phyloP scores from a whole-genome alignment of 163 green algal species.

The Scenedesmus sp. region DNA sequence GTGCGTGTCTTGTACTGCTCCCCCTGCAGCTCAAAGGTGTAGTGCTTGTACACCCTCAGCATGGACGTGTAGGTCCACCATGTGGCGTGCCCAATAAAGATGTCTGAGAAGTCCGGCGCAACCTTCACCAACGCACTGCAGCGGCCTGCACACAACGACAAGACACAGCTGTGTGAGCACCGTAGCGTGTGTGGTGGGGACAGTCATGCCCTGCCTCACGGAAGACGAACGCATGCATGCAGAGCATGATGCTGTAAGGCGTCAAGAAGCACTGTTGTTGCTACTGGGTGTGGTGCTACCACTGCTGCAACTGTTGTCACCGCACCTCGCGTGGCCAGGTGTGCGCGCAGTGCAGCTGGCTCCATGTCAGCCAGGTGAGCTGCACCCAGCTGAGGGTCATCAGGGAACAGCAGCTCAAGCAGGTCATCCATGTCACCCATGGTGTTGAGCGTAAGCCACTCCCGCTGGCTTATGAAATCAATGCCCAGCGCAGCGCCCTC shows the following conservation, averaged over 20 bases:
- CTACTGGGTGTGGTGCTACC: not conserved
- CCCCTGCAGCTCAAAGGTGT: slow-evolving; percentile 62
- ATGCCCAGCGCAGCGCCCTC: not conserved
- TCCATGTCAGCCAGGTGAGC: not conserved
- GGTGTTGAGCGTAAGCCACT: slow-evolving; percentile 73
- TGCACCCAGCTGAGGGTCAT: not conserved
- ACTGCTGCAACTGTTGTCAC: not conserved
- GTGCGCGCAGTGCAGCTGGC: slow-evolving; percentile 10
- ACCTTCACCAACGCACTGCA: slow-evolving; percentile 80
- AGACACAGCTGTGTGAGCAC: not conserved
- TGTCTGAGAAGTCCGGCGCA: slow-evolving; percentile 64
- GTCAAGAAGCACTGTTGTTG: not conserved
- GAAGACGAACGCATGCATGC: not conserved
- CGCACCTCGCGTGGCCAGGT: slow-evolving; percentile 20
- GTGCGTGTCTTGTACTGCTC: slow-evolving; percentile 37
- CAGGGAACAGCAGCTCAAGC: slow-evolving; percentile 49
- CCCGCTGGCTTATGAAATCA: slow-evolving; percentile 54
- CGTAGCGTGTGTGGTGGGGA: not conserved
- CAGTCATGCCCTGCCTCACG: slow-evolving; percentile 35
- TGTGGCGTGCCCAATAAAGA: slow-evolving; percentile 76
- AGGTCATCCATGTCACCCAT: slow-evolving; percentile 75
- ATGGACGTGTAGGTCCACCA: slow-evolving; percentile 78
- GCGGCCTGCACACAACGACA: slow-evolving; percentile 53
- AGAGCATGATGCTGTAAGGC: too few species aligned
- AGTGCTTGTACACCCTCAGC: slow-evolving; percentile 82